Evolutionary conservation across 176 grass and related monocot species (phyloP).

Genomic region (Carex parvula): DNA sequence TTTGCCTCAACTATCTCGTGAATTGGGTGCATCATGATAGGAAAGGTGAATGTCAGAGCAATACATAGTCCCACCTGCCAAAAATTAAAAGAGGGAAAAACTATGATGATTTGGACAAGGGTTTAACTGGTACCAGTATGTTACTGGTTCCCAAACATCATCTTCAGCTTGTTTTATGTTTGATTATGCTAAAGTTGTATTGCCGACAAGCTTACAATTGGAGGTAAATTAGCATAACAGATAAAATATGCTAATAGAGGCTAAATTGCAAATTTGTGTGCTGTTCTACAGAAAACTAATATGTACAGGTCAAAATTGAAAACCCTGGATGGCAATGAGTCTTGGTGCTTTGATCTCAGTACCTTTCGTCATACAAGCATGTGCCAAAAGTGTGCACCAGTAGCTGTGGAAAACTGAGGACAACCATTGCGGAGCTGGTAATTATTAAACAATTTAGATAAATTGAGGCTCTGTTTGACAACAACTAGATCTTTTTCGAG

Average conservation of each 20-base stretch:
- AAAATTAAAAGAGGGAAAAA: slow-evolving; percentile 3
- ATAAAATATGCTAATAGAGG: too few relatives aligned
- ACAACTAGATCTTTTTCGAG: neutral
- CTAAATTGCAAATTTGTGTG: too few relatives aligned
- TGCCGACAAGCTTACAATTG: too few relatives aligned
- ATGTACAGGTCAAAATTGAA: too few relatives aligned
- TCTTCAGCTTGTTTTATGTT: too few relatives aligned
- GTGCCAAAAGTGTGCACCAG: neutral
- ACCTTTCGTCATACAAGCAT: neutral
- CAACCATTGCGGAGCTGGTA: neutral
- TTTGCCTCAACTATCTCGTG: slow-evolving; percentile 73
- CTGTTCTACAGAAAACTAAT: too few relatives aligned
- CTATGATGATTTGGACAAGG: neutral
- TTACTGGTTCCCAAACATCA: too few relatives aligned
- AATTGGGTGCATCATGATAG: slow-evolving; percentile 88
- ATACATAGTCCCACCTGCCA: slow-evolving; percentile 80
- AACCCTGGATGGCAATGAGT: too few relatives aligned
- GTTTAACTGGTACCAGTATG: neutral
- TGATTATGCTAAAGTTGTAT: too few relatives aligned
- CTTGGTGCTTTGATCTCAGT: too few relatives aligned
- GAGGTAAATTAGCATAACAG: too few relatives aligned
- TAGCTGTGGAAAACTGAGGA: neutral
- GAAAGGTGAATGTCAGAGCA: slow-evolving; percentile 81
- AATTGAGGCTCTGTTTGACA: neutral
- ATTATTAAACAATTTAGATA: neutral